Conservation (phyloP, 441 rosid species). For the Jatropha podagrica region DNA sequence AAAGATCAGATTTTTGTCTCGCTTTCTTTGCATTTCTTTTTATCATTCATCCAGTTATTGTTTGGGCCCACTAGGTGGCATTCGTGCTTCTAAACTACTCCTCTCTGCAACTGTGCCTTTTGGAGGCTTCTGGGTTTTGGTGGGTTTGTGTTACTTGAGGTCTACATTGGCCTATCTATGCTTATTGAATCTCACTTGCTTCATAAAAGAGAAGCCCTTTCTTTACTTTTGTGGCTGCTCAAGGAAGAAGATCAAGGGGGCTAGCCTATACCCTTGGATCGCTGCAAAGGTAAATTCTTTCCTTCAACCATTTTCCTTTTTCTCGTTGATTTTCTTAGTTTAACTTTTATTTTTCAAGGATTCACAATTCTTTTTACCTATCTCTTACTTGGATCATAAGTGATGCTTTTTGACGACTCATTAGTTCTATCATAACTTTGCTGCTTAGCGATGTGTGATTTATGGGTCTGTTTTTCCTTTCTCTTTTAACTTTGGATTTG, state of each 20-base stretch:
- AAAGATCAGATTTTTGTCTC: conserved; percentile 36
- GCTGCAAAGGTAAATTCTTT: conserved; percentile 47
- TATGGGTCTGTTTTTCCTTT: conserved; percentile 12
- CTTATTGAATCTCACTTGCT: conserved; percentile 39
- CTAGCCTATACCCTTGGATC: conserved; percentile 31
- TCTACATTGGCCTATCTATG: conserved; percentile 46
- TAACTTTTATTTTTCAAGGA: not conserved
- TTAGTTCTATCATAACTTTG: conserved; percentile 19
- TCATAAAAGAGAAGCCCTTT: conserved; percentile 32
- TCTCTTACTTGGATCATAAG: conserved; percentile 68
- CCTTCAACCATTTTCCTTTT: conserved; percentile 23
- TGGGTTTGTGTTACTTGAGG: conserved; percentile 37
- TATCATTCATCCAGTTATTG: conserved; percentile 24
- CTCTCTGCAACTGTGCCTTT: conserved; percentile 25
- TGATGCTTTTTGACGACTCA: conserved; percentile 42
- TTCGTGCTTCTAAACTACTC: conserved; percentile 42
- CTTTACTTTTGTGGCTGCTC: conserved; percentile 40
- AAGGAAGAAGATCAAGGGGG: conserved; percentile 55
- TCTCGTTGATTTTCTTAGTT: conserved; percentile 11
- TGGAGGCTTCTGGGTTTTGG: conserved; percentile 31
- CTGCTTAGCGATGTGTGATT: conserved; percentile 19
- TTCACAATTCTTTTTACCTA: conserved; percentile 29
- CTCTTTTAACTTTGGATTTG: conserved; percentile 10
- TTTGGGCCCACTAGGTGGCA: conserved; percentile 23
- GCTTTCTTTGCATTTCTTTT: conserved; percentile 26